Percentiles rank a stretch among this genome's conserved stretches.
phyloP scores from a whole-genome alignment of 495 filamentous ascomycete genomes.

The Mycothermus thermophilus region DNA sequence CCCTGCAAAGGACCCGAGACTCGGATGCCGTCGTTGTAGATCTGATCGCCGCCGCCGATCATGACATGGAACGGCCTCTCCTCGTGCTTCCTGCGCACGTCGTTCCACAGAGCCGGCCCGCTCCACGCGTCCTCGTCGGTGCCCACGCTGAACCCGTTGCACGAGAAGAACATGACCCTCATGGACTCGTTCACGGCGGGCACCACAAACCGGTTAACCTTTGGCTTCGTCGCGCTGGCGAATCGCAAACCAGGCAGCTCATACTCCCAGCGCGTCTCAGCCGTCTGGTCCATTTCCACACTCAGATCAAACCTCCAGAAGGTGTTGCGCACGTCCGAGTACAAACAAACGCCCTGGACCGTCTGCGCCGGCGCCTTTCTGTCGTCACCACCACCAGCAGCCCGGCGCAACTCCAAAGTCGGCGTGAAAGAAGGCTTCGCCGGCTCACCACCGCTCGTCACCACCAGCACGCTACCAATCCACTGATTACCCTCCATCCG shows the following conservation, averaged over 20 bases:
- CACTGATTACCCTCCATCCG: slow-evolving; percentile 63
- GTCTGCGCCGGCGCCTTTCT: slow-evolving; percentile 1
- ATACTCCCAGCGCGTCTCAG: slow-evolving; percentile 49
- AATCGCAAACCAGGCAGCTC: slow-evolving; percentile 36
- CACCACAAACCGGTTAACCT: slow-evolving; percentile 49
- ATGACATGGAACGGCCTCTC: slow-evolving; percentile 81
- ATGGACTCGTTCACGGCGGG: slow-evolving; percentile 72
- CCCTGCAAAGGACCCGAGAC: slow-evolving; percentile 61
- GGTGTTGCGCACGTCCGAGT: slow-evolving; percentile 57
- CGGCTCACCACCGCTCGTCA: slow-evolving; percentile 51
- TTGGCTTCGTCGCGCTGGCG: slow-evolving; percentile 29
- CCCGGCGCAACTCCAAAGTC: slow-evolving; percentile 18
- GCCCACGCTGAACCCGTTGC: slow-evolving; percentile 90
- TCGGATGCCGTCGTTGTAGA: slow-evolving; percentile 85
- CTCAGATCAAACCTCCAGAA: slow-evolving; percentile 70
- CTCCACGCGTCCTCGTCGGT: slow-evolving; percentile 76
- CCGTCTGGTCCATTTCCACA: slow-evolving; percentile 39
- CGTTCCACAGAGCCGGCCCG: slow-evolving; percentile 79
- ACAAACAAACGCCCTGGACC: slow-evolving; percentile 48
- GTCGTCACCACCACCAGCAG: slow-evolving; percentile 6
- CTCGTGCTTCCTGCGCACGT: slow-evolving; percentile 59
- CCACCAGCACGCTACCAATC: slow-evolving; percentile 74
- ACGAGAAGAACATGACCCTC: slow-evolving; percentile 92
- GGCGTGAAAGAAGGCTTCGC: slow-evolving; percentile 19
- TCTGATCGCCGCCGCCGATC: slow-evolving; percentile 91